phyloP scores from a whole-genome alignment of 73 alveolate species.

The Stentor roeselii region DNA sequence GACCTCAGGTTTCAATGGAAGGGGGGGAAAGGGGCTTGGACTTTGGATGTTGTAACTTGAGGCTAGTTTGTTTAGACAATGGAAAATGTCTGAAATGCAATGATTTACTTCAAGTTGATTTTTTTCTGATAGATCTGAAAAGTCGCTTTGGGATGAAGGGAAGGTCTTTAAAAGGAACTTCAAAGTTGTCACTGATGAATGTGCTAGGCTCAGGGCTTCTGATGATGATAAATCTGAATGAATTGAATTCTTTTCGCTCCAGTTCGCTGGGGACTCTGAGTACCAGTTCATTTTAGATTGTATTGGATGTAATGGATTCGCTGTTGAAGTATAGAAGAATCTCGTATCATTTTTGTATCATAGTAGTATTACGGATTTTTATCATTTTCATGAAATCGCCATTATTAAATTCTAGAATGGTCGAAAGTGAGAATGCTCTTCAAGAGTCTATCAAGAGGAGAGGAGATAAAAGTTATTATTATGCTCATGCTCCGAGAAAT shows the following conservation, averaged over 20 bases:
- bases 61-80: neutral
- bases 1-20: neutral
- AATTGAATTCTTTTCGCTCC: slow-evolving; percentile 21
- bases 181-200: neutral
- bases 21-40: neutral
- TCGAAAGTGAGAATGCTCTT: slow-evolving; percentile 27
- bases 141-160: neutral
- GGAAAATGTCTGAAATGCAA: neutral
- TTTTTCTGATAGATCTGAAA: neutral
- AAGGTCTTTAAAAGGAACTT: neutral
- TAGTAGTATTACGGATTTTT: no score
- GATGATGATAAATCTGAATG: neutral
- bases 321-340: no score
- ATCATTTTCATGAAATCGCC: no score
- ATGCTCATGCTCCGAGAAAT: slow-evolving; percentile 59
- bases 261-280: slow-evolving; percentile 11
- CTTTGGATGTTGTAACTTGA: neutral
- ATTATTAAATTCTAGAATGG: slow-evolving; percentile 32
- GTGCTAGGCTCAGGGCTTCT: neutral
- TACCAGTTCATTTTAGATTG: slow-evolving; percentile 27
- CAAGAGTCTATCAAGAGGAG: slow-evolving; percentile 5
- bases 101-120: neutral
- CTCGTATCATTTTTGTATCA: no score
- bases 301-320: neutral
- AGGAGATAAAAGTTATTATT: slow-evolving; percentile 35